phyloP scores from a whole-genome alignment of 2,329 filamentous ascomycete genomes.

The Xylaria sp. region DNA sequence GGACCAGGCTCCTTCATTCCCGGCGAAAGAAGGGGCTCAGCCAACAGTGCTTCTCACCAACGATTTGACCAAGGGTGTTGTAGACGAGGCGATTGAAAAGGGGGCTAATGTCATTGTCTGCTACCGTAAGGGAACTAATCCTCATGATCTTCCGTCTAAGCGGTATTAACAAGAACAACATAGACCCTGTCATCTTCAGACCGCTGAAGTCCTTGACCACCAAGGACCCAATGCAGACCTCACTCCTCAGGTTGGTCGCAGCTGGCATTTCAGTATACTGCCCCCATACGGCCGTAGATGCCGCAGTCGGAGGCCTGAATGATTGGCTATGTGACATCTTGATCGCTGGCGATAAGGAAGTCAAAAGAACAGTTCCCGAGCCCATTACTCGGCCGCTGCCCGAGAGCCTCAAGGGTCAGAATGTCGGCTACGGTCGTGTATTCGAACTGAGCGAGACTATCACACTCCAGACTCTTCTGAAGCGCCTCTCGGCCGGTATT shows the following conservation, averaged over 20 bases:
- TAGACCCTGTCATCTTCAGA: constrained; percentile 94
- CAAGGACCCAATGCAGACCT: constrained; percentile 77
- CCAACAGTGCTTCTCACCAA: constrained; percentile 60
- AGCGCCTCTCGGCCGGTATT: constrained; percentile 58
- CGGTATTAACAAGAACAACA: constrained; percentile 9
- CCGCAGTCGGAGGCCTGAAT: constrained; percentile 76
- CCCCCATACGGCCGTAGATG: constrained; percentile 92
- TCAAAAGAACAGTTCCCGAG: constrained; percentile 40
- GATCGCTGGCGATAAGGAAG: constrained; percentile 43
- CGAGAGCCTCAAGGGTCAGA: constrained; percentile 37
- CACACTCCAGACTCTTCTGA: constrained; percentile 41
- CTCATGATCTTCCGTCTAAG: background rate
- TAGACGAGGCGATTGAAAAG: constrained; percentile 77
- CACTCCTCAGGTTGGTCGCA: constrained; percentile 73
- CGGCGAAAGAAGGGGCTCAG: constrained; percentile 36
- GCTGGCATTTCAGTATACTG: constrained; percentile 92
- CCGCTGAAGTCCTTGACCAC: constrained; percentile 84
- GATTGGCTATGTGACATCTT: constrained; percentile 92
- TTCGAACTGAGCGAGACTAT: constrained; percentile 39
- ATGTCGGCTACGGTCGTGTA: constrained; percentile 47
- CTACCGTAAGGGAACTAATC: constrained; percentile 58
- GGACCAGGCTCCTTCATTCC: constrained; percentile 53
- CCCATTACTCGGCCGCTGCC: constrained; percentile 40
- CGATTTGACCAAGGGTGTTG: constrained; percentile 83
- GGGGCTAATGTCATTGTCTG: constrained; percentile 75